Evolutionary conservation across 164 flowering plant genomes (phyloP).

Genomic region (Cinnamomum micranthum): DNA sequence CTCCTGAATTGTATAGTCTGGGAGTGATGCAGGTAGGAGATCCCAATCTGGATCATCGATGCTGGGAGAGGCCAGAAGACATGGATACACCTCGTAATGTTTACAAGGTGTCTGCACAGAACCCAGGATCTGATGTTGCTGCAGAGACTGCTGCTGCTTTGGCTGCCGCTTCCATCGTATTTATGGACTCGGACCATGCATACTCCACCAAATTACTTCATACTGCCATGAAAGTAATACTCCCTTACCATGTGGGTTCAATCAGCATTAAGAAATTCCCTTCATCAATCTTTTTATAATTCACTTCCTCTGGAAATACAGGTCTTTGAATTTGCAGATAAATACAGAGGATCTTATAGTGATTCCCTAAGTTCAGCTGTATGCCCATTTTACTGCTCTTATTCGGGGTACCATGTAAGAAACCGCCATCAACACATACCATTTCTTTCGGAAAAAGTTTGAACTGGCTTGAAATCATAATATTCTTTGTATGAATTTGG

Average conservation of each 20-base stretch:
- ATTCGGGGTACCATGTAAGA: conserved; percentile 85
- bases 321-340: conserved; percentile 86
- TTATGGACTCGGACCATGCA: conserved; percentile 62
- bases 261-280: neutral
- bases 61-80: conserved; percentile 98
- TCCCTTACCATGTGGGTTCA: neutral
- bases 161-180: conserved; percentile 88
- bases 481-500: neutral
- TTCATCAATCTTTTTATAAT: neutral
- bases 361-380: conserved; percentile 67
- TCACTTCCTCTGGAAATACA: conserved; percentile 22
- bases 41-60: conserved; percentile 70
- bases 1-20: neutral
- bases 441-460: neutral
- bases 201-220: conserved; percentile 62
- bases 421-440: neutral
- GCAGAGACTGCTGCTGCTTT: conserved; percentile 94
- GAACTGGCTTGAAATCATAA: neutral
- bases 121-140: conserved; percentile 96
- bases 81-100: conserved; percentile 89
- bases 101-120: conserved; percentile 65
- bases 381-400: conserved; percentile 97
- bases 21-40: conserved; percentile 65
- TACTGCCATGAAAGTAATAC: conserved; percentile 53
- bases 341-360: conserved; percentile 80